phyloP scores from a whole-genome alignment of 2,329 filamentous ascomycete genomes.

The Colletotrichum camelliae region DNA sequence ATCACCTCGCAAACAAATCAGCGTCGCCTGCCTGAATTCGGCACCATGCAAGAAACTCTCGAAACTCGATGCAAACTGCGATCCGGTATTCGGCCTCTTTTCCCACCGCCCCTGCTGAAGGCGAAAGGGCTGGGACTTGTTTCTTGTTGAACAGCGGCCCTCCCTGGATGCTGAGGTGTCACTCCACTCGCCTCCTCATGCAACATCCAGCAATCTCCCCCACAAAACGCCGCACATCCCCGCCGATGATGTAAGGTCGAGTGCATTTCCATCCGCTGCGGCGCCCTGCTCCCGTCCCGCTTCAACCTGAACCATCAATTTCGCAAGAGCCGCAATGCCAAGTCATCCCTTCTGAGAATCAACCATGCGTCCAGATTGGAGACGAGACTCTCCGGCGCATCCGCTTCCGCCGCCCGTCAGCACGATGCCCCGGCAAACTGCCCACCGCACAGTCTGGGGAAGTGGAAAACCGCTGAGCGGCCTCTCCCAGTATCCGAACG shows the following conservation, averaged over 20 bases:
- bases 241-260: constrained; percentile 19
- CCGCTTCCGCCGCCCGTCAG: not conserved
- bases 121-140: constrained; percentile 9
- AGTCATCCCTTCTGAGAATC: not conserved
- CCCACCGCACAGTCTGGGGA: constrained; percentile 8
- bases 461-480: constrained; percentile 4
- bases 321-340: constrained; percentile 19
- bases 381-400: constrained; percentile 4
- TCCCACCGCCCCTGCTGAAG: not conserved
- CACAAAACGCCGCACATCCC: constrained; percentile 9
- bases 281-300: not conserved
- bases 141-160: constrained; percentile 16
- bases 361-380: not conserved
- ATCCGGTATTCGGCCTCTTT: not conserved
- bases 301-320: not conserved
- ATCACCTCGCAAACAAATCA: not conserved
- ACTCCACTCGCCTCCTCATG: constrained; percentile 16
- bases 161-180: constrained; percentile 20
- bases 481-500: not conserved
- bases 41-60: not conserved
- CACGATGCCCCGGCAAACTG: not conserved
- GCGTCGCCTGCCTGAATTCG: not conserved
- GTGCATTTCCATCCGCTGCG: not conserved
- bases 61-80: constrained; percentile 1
- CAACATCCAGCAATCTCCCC: constrained; percentile 8